Evolutionary conservation across 106 monocot genomes (phyloP), one percentile per base, ranked within the genome.

Genomic region (Dendrobium chrysotoxum): DNA sequence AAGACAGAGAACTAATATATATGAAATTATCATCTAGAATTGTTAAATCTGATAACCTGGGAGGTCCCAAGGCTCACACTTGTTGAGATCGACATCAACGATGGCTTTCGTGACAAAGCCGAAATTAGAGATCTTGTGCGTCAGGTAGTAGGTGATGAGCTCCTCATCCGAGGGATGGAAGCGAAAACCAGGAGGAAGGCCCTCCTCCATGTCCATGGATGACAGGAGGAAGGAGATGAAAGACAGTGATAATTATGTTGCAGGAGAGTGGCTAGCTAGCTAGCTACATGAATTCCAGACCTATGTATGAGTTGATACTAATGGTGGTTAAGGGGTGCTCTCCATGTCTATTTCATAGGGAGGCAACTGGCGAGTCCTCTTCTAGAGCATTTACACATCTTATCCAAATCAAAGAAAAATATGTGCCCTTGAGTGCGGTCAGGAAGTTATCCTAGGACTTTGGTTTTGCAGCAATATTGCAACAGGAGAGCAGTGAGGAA

Each of bases 61-160:
- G n/a, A 93, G 90, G 11, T 93, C 93, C 93, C 93, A 93, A 58
- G 93, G 93, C 50, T 93, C 93, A 26, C 87, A 93, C 78, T 90
- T 93, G 87, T 93, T 93, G 75, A 93, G 88, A 80, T 93, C 87
- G 16, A 93, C 93, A 30, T 90, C 90, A 0, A 90, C 82, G 70
- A 93, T 90, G 65, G 93, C 93, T 1, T 77, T 77, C 0, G 93
- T 65, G 7, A 45, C 54, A 84, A 90, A 93, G 5, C 87, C 80
- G 25, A 87, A 71, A 77, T 93, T 86, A 9, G 87, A 76, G 75
- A 90, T 61, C 87, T 93, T 93, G 11, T 76, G 84, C 6, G 79
- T 53, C n/a, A 93, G 90, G 71, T 93, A 93, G 81, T 87, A 93
- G 78, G 90, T 85, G 85, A 93, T 85, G 75, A 93, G 93, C 80